Evolutionary conservation across 257 asterid species (phyloP).

Genomic region (Phtheirospermum japonicum): DNA sequence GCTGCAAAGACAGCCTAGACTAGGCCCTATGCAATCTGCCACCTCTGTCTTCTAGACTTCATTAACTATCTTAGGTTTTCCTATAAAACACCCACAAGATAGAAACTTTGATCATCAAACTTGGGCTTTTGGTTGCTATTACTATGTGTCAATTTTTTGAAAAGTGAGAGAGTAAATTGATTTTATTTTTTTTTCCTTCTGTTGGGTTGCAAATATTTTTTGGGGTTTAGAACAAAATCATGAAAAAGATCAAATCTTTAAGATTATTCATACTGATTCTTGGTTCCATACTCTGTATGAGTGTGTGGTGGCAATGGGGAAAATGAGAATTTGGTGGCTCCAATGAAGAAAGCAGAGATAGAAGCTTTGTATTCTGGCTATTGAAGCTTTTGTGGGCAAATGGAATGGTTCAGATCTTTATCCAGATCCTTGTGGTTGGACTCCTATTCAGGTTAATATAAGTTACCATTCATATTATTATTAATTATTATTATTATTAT

Average conservation of each 20-base stretch:
- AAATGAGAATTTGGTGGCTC: constrained; percentile 47
- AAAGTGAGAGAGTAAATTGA: no score
- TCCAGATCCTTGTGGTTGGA: constrained; percentile 99
- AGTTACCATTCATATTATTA: neutral
- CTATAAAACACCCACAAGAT: no score
- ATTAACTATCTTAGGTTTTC: no score
- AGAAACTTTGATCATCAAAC: no score
- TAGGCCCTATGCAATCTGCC: no score
- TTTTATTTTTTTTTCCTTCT: no score
- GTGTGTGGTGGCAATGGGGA: constrained; percentile 56
- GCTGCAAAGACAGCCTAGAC: no score
- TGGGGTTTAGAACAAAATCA: constrained; percentile 32
- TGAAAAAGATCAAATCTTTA: constrained; percentile 36
- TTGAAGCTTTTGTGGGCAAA: constrained; percentile 87
- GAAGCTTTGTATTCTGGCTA: constrained; percentile 67
- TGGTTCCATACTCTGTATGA: constrained; percentile 27
- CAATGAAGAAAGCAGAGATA: constrained; percentile 69
- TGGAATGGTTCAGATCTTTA: constrained; percentile 99
- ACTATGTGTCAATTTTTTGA: no score
- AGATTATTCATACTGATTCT: constrained; percentile 32
- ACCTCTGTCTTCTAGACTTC: no score
- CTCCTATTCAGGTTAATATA: constrained; percentile 81
- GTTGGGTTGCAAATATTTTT: no score
- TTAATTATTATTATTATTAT: no score
- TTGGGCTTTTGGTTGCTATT: no score